Evolutionary conservation across 352 stramenopile species (phyloP), one percentile per base, ranked within the genome.

Genomic region (Lagenidium giganteum): DNA sequence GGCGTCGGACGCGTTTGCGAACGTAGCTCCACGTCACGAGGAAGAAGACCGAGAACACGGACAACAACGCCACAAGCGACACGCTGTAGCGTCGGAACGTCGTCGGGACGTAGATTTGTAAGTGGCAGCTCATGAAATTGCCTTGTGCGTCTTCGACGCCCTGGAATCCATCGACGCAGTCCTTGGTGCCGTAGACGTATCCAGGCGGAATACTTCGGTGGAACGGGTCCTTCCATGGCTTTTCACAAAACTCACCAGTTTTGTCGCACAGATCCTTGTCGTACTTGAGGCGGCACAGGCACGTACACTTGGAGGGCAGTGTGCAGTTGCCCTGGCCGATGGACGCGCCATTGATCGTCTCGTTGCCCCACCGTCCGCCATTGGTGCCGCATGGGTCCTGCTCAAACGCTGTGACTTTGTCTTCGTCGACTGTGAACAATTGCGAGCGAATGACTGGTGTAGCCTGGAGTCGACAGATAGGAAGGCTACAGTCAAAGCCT

Each of bases 131-230:
- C 28, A 67, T 57, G 52, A 97, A 98, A 13, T 75, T 55, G 11
- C 95, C 91, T 16, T 93, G 42, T 9, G 57, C 60, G 47, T 98
- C 83, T 30, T 93, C 69, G 33, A 94, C 57, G 9, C 93, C 94
- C 57, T 98, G 83, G 49, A 95, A 98, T 7, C 95, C 94, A 42
- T 88, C 83, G 8, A 70, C 68, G 51, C 94, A 98, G 49, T 79
- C 59, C 20, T 71, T 64, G 8, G 87, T 96, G 18, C 94, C 93
- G 57, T 97, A 98, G 27, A 96, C 66, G 65, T 83, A 91, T 24
- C 90, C 89, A 2, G 66, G 43, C 6, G 74, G 74, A 20, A 91
- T 76, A 14, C 50, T 48, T 17, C 78, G 67, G 22, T 54, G 22
- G 45, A 93, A 83, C 29, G 58, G 61, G 32, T 93, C 77, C 5